Evolutionary conservation across 2,329 filamentous ascomycete species (phyloP), one percentile per base, ranked within the genome.

Genomic region (Aspergillus caelatus): DNA sequence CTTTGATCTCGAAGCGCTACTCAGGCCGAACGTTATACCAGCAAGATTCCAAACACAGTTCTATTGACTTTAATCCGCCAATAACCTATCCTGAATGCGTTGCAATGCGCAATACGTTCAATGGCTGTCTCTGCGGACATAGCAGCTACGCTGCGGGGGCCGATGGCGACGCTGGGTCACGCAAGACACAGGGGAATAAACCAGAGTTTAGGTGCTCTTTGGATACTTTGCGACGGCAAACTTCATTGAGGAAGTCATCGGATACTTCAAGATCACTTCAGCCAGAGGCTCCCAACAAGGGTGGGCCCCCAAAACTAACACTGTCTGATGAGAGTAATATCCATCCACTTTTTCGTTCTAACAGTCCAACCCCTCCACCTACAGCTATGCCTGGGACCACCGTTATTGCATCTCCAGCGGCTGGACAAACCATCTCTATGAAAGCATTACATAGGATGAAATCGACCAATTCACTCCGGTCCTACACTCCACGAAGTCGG

Each of bases 321-420:
- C 60, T 70, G 4, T 62, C 70, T 16, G 79, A 80, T 63, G 83
- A 86, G 69, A 79, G 81, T 12, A 80, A 86, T 62, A 87, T 88
- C 58, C 86, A 88, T 68, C 86, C 86, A 14, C 77, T 88, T 3
- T 88, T 88, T 73, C 80, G 86, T 48, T 80, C 80, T 3, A 82
- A 82, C 65, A 85, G 82, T 64, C 83, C 84, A 11, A 79, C 78
- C 1, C 85, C 85, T 21, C 82, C 85, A 3, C 82, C 85, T 12
- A 79, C 81, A 1, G 74, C 81, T 2, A 84, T 82, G 0, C 81
- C 82, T 0, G 83, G 83, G 0, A 88, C 86, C 0, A 82, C 82
- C 61, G 83, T 88, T 53, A 79, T 81, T 21, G 86, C 85, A 12
- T 84, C 84, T 2, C 85, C 85, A 2, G 79, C 82, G 36, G 83